Evolutionary conservation across 2,329 filamentous ascomycete species (phyloP).

Genomic region (Sarocladiaceae sp.): DNA sequence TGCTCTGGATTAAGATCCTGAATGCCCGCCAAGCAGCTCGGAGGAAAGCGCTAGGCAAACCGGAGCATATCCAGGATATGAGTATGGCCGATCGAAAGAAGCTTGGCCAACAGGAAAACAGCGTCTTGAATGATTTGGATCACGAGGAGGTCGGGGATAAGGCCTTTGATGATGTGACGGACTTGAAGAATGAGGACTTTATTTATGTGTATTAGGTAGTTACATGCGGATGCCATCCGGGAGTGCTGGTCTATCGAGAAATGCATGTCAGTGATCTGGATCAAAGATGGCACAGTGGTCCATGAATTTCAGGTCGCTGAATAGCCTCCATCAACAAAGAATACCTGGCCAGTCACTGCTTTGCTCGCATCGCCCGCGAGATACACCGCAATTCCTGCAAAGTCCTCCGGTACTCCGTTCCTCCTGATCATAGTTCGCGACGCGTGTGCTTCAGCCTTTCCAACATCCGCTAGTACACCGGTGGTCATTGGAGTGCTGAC

Average conservation of each 20-base stretch:
- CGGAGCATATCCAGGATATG: slow-evolving; percentile 47
- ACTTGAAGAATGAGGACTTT: slow-evolving; percentile 55
- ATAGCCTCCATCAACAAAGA: slow-evolving; percentile 29
- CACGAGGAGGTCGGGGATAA: slow-evolving; percentile 31
- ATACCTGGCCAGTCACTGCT: slow-evolving; percentile 25
- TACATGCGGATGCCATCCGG: too few species aligned
- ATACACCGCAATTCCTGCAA: slow-evolving; percentile 23
- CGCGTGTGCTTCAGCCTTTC: slow-evolving; percentile 18
- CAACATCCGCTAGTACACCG: slow-evolving; percentile 16
- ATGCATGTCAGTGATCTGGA: too few species aligned
- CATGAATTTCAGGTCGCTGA: slow-evolving; percentile 20
- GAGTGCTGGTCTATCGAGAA: too few species aligned
- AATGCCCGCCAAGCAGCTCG: slow-evolving; percentile 40
- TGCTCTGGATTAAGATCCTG: slow-evolving; percentile 35
- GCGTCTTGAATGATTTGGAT: slow-evolving; percentile 14
- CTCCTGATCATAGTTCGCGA: slow-evolving; percentile 23
- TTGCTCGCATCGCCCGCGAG: slow-evolving; percentile 24
- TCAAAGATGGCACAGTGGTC: too few species aligned
- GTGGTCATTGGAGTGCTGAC: slow-evolving; percentile 23
- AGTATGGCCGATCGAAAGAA: slow-evolving; percentile 37
- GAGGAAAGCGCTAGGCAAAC: slow-evolving; percentile 30
- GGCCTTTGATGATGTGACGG: slow-evolving; percentile 43
- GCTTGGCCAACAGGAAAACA: slow-evolving; percentile 15
- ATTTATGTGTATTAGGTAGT: slow-evolving; percentile 45
- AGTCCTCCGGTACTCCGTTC: slow-evolving; percentile 25